Percentiles rank a stretch among this genome's conserved stretches.
phyloP scores from a whole-genome alignment of 768 basidiomycete species.

The Panus rudis region DNA sequence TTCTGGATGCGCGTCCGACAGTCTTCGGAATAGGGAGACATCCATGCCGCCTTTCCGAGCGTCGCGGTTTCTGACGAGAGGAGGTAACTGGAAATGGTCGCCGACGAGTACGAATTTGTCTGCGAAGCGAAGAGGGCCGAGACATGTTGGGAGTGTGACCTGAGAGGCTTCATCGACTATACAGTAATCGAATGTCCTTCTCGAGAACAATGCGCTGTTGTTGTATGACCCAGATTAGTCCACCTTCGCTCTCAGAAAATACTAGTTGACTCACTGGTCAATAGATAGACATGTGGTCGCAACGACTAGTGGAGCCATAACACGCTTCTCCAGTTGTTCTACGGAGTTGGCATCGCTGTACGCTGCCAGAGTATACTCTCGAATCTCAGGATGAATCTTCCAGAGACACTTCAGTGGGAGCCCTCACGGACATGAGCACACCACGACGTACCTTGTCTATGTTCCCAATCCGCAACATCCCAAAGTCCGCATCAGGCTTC shows the following conservation, averaged over 20 bases:
- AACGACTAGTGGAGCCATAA: conserved; percentile 87
- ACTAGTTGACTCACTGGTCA: conserved; percentile 66
- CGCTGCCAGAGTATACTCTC: conserved; percentile 59
- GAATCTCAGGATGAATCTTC: conserved; percentile 80
- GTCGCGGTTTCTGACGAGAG: conserved; percentile 74
- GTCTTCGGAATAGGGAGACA: conserved; percentile 78
- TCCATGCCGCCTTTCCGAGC: conserved; percentile 87
- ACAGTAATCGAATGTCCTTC: conserved; percentile 89
- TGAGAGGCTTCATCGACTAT: conserved; percentile 99
- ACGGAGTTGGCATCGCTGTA: conserved; percentile 53
- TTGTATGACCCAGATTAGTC: not conserved
- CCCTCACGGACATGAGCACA: not conserved
- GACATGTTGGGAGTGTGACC: conserved; percentile 90
- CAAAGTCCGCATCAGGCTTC: conserved; percentile 51
- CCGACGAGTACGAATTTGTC: conserved; percentile 92
- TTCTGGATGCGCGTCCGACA: conserved; percentile 82
- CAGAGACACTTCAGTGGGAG: conserved; percentile 3
- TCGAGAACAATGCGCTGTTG: conserved; percentile 77
- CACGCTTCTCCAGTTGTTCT: conserved; percentile 75
- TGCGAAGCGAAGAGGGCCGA: conserved; percentile 88
- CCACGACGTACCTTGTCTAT: conserved; percentile 66
- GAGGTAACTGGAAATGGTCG: conserved; percentile 96
- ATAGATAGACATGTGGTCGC: conserved; percentile 93
- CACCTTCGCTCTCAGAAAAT: not conserved
- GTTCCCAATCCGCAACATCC: conserved; percentile 83